Percentiles rank a stretch among this genome's conserved stretches.
Evolutionary conservation across 2,329 filamentous ascomycete species (phyloP).

Genomic region (Fusarium staphyleae): DNA sequence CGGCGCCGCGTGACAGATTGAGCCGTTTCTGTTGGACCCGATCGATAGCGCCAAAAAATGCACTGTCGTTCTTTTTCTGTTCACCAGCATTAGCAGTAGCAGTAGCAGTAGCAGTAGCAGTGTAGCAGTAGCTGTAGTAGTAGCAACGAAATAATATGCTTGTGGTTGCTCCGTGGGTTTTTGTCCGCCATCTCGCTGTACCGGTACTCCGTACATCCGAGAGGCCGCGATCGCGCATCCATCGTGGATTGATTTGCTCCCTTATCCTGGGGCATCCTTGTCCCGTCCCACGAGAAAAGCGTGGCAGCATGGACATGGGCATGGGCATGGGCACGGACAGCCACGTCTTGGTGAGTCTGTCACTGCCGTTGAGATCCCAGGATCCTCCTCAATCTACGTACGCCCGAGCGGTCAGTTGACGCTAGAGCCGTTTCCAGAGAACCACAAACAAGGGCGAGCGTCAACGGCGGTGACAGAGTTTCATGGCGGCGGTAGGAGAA

Average conservation of each 20-base stretch:
- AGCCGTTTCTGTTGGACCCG: background rate
- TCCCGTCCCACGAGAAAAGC: constrained; percentile 14
- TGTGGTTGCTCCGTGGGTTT: too few relatives aligned
- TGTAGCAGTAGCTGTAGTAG: too few relatives aligned
- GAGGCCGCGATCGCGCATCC: background rate
- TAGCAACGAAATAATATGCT: too few relatives aligned
- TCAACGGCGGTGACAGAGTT: constrained; percentile 11
- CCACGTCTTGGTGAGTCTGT: constrained; percentile 1
- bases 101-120: too few relatives aligned
- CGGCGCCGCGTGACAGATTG: constrained; percentile 24
- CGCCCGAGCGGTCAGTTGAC: constrained; percentile 9
- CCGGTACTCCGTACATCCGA: too few relatives aligned
- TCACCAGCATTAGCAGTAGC: background rate
- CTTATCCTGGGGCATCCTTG: constrained; percentile 24
- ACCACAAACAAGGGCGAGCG: constrained; percentile 3
- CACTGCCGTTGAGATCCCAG: background rate
- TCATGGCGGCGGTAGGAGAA: background rate
- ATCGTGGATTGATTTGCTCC: constrained; percentile 10
- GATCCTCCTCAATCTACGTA: constrained; percentile 4
- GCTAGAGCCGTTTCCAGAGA: constrained; percentile 12
- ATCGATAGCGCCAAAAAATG: background rate
- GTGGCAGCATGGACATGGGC: constrained; percentile 3
- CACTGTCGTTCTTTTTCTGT: background rate
- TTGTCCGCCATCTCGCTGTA: too few relatives aligned
- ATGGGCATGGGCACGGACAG: constrained; percentile 7